Base-by-base conservation (phyloP, 2,329 filamentous ascomycete genomes). In the Aspergillus persii region DNA sequence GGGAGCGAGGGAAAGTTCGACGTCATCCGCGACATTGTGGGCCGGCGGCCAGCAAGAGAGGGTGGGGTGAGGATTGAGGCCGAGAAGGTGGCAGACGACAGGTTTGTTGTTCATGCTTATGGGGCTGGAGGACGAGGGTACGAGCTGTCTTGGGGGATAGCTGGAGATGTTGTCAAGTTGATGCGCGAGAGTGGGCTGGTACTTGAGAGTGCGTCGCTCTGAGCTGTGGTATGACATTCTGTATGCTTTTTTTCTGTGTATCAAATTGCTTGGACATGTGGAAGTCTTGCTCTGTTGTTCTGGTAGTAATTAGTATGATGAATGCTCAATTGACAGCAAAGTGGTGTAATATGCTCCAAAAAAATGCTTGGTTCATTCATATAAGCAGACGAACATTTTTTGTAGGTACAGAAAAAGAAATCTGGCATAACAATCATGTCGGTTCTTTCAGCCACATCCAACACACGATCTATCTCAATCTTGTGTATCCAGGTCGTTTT, bases 101-200 rank as follows among this genome's bases (percentile, higher is more conserved):
- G 60, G 31, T 64, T 58, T 2, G 61, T 78, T 11, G 75, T 86
- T 3, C 84, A 86, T 70, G 84, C 82, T 0, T 88, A 88, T 67
- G 85, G 85, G 0, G 79, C 84, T 23, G 85, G 84, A 3, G 85
- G 85, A 3, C 77, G 85, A n/a, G 85, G 85, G 0, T 87, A 80
- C 64, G 85, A 88, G 71, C 63, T 87, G 7, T 86, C 84, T 15
- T 85, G 84, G 83, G 85, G 85, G 0, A 78, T 87, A 5, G 85
- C 84, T 0, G 77, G 78, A 50, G 81, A 80, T 53, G 81, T 84
- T 8, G 70, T 74, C 2, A 66, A 68, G 23, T 66, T 84, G 62
- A 74, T 83, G 60, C 50, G 66, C 29, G 60, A 67, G 30, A 58
- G 63, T 47, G 67, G 63, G 9, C 18, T 72, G 31, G 47, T 70